Evolutionary conservation across 306 rosid species (phyloP), one percentile per base, ranked within the genome.

Genomic region (Hippophae rhamnoides): DNA sequence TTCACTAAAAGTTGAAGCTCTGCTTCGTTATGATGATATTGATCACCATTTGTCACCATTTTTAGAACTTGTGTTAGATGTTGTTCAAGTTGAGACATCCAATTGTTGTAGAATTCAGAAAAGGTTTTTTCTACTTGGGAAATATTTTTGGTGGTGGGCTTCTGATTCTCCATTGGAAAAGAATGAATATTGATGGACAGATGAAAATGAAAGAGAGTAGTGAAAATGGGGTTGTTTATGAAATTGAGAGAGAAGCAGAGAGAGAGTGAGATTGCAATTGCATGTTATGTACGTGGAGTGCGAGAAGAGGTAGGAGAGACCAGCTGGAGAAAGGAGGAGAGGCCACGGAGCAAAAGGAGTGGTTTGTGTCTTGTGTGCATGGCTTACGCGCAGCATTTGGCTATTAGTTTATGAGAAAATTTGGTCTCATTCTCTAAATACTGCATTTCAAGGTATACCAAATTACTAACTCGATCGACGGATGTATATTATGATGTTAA

Each of bases 11-110:
- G 48, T 57, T 56, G 60, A 0, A 75, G 9, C 57, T 84, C 75
- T 13, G 63, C 50, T 3, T 83, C 79, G 3, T 7, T 66, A 0
- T 7, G 57, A 26, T 9, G 13, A 11, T 31, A 7, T 0, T 3
- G 12, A 9, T 18, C 54, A 56, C 46, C 43, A 31, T 49, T 60
- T 13, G 73, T 63, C 8, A 63, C 61, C 12, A 68, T 62, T 7
- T 13, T 61, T 0, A 64, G 57, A 27, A 83, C 82, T 14, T 75
- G 65, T 1, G 65, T 68, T 0, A 67, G 74, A 25, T 69, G 59
- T n/a, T 79, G 73, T 27, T 84, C 77, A 0, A 87, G 78, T 52
- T 79, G 70, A 8, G 26, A 48, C 5, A 74, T 6, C 95, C 95
- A 87, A 18, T 52, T 69, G 41, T 62, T 70, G 31, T 65, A 77